Evolutionary conservation across 768 basidiomycete genomes (phyloP), one percentile per base, ranked within the genome.

Genomic region (Tulasnella sp.): DNA sequence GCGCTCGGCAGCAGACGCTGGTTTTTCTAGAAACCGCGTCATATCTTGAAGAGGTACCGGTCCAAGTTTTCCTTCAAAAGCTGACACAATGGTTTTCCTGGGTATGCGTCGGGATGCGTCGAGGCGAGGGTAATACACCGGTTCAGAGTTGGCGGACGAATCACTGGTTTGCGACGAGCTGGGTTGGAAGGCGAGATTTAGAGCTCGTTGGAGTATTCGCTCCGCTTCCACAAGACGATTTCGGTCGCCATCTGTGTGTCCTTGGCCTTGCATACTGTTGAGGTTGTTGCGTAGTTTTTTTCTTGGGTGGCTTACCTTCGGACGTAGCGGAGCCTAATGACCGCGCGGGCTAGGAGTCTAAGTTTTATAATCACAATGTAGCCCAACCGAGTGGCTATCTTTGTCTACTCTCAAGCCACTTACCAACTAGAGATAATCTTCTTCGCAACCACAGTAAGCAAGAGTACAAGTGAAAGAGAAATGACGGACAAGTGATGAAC

Each of bases 171-270:
- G 31, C 11, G 11, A 3, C 14, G 64, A 28, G 28, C 31, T 37
- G 1, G 34, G 64, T 37, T 28, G 64, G 28, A 6, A 37, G 6
- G 64, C 31, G 64, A 69, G 64, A 20, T 20, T 69, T 0, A 69
- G 28, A 69, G 64, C 64, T 69, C 64, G 64, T 37, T 69, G 64
- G 64, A 69, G 34, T 37, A 69, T 69, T 16, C 14, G 64, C 34
- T 69, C 28, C 31, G 64, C 64, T 6, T 69, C 64, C 64, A 37
- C 37, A 31, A 69, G n/a, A 16, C 14, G 31, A 18, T 34, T 69
- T 3, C 31, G 64, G 11, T 69, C 31, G 2, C 31, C 11, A 28
- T 69, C 5, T 1, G 28, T 12, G 28, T 18, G 31, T 12, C 11
- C 6, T 37, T 37, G 24, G 64, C 37, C 28, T 69, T 7, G 31